These are phyloP conservation scores for Cenchrus fungigraminus DNA, from an alignment of 176 grass and related monocot species.

Conservation along the genomic window DNA sequence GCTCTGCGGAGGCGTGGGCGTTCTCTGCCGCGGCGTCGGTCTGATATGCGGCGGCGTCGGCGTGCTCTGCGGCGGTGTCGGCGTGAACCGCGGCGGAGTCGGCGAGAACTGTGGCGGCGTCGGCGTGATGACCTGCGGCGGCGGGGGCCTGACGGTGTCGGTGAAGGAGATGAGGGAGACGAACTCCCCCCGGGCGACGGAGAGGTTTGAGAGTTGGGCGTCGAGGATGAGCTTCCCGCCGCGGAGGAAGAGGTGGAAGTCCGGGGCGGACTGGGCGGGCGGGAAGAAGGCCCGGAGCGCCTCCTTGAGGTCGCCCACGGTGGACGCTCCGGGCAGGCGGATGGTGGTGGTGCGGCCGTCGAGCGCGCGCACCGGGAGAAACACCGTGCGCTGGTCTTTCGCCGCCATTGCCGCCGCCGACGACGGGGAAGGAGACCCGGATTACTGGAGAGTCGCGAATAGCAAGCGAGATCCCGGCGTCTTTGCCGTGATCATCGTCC, in stretches of 20 bases:
- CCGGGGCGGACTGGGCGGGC: background rate
- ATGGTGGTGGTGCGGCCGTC: constrained; percentile 44
- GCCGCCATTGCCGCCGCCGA: background rate
- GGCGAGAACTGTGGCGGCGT: too few species aligned
- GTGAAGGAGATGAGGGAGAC: constrained; percentile 1
- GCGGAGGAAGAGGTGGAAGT: constrained; percentile 22
- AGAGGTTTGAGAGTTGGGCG: background rate
- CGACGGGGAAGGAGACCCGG: background rate
- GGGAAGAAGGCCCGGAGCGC: constrained; percentile 2
- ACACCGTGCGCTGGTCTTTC: background rate
- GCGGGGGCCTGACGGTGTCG: background rate
- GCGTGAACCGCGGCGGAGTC: too few species aligned
- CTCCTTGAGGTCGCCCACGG: background rate
- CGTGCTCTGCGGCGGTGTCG: too few species aligned
- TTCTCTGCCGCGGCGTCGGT: background rate
- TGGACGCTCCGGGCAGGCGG: constrained; percentile 1
- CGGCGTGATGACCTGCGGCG: too few species aligned
- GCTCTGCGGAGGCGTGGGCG: background rate
- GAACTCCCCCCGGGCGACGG: background rate
- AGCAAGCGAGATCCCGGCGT: background rate
- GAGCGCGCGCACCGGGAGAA: constrained; percentile 57
- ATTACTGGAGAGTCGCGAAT: too few species aligned
- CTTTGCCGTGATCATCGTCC: background rate
- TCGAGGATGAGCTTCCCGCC: constrained; percentile 15
- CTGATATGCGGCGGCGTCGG: too few species aligned